Base-by-base conservation (phyloP, 164 flowering plant genomes). In the Chimonanthus praecox region DNA sequence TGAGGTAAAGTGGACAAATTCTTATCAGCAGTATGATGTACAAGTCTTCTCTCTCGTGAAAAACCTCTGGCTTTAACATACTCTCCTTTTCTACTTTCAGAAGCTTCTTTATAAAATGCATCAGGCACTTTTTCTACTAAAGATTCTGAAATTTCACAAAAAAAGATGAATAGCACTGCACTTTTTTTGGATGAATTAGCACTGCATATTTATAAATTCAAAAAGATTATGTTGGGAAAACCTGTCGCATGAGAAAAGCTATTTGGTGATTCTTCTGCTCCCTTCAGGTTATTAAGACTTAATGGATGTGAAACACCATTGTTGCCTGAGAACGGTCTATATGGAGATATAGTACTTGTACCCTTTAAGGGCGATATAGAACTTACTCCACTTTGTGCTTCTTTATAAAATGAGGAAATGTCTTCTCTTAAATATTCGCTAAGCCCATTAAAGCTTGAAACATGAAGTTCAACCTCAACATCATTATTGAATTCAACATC, bases 341-440 rank as follows among this genome's bases (percentile, higher is more conserved):
- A 70, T 49, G 81, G 73, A 77, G 82, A 75, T 50, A 70, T 4
- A 71, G 79, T n/a, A 62, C 78, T 78, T 66, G 79, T 46, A 74
- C 75, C 77, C 68, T 73, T 75, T 7, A 80, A 68, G 21, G 69
- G 71, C 48, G 80, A 58, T 51, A 71, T 5, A 54, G 86, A 75
- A 5, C 69, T 72, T 61, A 58, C 7, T 18, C 48, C 73, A 54
- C 81, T 76, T 50, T 73, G 79, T 62, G 75, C 83, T 72, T 76
- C 77, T 75, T 81, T 85, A 73, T 82, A 83, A 77, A 90, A 87
- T 7, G 84, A 84, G 80, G 83, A 69, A 67, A 91, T 82, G 72
- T 82, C 76, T 75, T 81, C 76, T 76, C 90, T 85, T 8, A 58
- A 67, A 62, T 86, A 74, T 50, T 75, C 81, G 63, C 49, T 68